These are phyloP conservation scores for Globisporangium ultimum DNA, from an alignment of 352 stramenopile species.

Conservation along the genomic window DNA sequence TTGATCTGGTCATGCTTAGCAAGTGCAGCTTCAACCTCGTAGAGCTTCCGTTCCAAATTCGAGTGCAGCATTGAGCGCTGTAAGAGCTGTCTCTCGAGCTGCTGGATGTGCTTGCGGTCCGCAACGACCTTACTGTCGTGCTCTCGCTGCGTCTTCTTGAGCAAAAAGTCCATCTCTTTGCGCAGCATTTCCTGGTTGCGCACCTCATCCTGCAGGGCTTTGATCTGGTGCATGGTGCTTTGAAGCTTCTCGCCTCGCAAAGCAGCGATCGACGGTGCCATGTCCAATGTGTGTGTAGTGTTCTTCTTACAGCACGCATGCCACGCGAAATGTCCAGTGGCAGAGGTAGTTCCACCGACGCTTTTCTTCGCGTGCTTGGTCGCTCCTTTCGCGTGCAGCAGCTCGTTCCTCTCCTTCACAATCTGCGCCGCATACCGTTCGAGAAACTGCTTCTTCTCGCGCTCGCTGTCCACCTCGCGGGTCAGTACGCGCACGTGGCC, in stretches of 20 bases:
- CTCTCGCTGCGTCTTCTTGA: conserved; percentile 73
- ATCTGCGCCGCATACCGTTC: conserved; percentile 79
- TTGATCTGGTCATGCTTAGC: conserved; percentile 51
- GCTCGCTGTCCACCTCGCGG: conserved; percentile 42
- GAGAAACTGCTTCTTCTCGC: conserved; percentile 79
- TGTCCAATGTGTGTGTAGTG: conserved; percentile 51
- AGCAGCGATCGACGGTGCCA: conserved; percentile 66
- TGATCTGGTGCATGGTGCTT: conserved; percentile 44
- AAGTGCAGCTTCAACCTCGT: conserved; percentile 62
- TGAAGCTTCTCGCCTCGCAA: conserved; percentile 78
- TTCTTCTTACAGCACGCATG: conserved; percentile 84
- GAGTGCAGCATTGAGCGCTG: conserved; percentile 62
- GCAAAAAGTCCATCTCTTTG: conserved; percentile 58
- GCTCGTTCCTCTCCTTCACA: conserved; percentile 83
- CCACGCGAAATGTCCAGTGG: conserved; percentile 58
- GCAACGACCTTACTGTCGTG: conserved; percentile 61
- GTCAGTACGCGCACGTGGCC: conserved; percentile 53
- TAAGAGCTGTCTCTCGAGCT: conserved; percentile 73
- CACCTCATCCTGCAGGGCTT: conserved; percentile 52
- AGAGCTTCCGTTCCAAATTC: conserved; percentile 64
- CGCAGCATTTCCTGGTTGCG: conserved; percentile 59
- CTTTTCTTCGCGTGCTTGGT: conserved; percentile 36
- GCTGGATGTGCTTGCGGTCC: conserved; percentile 62
- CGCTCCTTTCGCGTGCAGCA: conserved; percentile 53
- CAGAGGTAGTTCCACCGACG: background rate